Base-by-base conservation (phyloP, 2,329 filamentous ascomycete species). In the Scedosporium minutisporum region DNA sequence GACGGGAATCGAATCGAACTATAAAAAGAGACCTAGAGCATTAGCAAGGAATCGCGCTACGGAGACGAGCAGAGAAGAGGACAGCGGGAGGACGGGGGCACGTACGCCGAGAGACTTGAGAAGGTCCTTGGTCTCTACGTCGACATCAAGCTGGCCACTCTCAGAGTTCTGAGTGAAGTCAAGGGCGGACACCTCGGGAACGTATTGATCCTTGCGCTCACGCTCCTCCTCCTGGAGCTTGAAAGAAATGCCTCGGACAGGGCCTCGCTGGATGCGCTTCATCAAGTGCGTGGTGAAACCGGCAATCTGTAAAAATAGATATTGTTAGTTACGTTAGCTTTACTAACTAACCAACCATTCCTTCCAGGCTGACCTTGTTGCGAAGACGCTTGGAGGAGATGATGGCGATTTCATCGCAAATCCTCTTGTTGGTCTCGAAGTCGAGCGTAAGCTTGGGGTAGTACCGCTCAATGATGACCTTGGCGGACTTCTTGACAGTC, bases 161-260 rank as follows among this genome's bases (percentile, higher is more conserved):
- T 97, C 95, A 78, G 86, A 87, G 83, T 90, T 91, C 86, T 96
- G 91, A 76, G 89, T 87, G 84, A 97, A 96, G 86, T 99, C 95
- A 77, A 99, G 90, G 76, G 95, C 95, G 66, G 96, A 99, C 73
- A 99, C 86, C 83, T 99, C 95, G 76, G 95, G 95, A 70, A 99
- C 95, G 85, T 97, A 99, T 86, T 99, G 95, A 85, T 99, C 95
- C 90, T 99, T 99, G 79, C 95, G 90, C 85, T 99, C 95, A 87
- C 95, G 91, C 89, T 99, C 95, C 86, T 99, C 95, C 85, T 99
- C 95, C 84, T 99, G 95, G 66, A 99, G 91, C 88, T 99, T 99
- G 93, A 99, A 99, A 81, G 96, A 99, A 83, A 99, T 99, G 85
- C 95, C 95, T 74, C 95, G 96, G 81, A 99, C 95, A 70, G 95